phyloP scores from a whole-genome alignment of 2,329 filamentous ascomycete genomes.

The Orbilia quercus region DNA sequence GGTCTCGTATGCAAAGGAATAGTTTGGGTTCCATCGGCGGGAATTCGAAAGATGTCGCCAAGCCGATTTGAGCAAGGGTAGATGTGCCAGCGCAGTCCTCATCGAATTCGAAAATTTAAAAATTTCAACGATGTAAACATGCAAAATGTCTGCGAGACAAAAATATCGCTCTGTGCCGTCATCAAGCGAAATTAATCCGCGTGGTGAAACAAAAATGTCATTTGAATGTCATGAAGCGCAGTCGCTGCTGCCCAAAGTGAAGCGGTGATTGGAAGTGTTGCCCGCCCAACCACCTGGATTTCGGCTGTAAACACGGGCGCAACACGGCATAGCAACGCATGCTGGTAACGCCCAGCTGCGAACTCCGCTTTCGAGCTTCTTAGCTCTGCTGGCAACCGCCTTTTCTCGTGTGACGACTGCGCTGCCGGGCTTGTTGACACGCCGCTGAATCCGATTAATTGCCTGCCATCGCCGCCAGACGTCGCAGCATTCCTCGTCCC shows the following conservation, averaged over 20 bases:
- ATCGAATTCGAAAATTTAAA: too few relatives aligned
- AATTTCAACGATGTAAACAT: too few relatives aligned
- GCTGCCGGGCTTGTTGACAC: constrained; percentile 38
- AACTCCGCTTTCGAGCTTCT: constrained; percentile 30
- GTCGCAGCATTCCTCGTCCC: constrained; percentile 31
- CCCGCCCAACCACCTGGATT: constrained; percentile 50
- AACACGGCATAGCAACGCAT: constrained; percentile 26
- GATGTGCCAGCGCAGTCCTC: too few relatives aligned
- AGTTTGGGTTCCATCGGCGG: too few relatives aligned
- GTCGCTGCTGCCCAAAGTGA: constrained; percentile 22
- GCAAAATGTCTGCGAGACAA: neutral
- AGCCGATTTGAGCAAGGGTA: too few relatives aligned
- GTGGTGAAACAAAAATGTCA: constrained; percentile 7
- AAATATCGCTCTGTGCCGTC: neutral
- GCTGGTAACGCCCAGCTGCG: constrained; percentile 17
- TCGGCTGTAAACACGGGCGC: constrained; percentile 23
- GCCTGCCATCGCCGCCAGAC: constrained; percentile 47
- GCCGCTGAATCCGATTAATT: constrained; percentile 43
- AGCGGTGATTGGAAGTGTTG: constrained; percentile 44
- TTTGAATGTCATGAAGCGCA: constrained; percentile 4
- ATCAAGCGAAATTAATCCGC: neutral
- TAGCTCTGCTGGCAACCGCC: constrained; percentile 44
- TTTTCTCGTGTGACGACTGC: constrained; percentile 1
- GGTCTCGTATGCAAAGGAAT: too few relatives aligned
- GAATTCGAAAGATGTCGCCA: too few relatives aligned